These are phyloP conservation scores for Trichoderma guizhouense DNA, from an alignment of 2,329 filamentous ascomycete species.

Conservation along the genomic window DNA sequence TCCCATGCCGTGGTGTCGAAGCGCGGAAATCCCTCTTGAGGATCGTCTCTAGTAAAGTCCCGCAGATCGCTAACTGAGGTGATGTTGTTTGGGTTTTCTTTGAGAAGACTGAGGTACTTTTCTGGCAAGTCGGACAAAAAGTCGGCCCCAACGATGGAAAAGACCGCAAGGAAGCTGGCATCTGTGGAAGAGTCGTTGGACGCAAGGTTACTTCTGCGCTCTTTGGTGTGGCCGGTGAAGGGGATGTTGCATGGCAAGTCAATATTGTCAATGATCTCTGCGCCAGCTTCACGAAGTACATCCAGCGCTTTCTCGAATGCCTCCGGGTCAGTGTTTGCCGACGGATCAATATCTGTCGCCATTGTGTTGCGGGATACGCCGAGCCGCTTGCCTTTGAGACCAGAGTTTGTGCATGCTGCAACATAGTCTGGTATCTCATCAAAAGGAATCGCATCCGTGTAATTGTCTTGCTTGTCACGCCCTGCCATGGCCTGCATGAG, in stretches of 20 bases:
- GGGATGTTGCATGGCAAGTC: background rate
- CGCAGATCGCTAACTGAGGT: background rate
- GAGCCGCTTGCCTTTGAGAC: constrained; percentile 56
- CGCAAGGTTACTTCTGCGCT: background rate
- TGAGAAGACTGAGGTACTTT: background rate
- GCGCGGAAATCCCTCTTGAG: background rate
- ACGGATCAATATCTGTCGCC: background rate
- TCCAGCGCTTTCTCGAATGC: constrained; percentile 1
- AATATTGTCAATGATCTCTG: background rate
- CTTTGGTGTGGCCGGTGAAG: background rate
- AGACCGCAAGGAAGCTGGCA: background rate
- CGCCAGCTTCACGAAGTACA: background rate
- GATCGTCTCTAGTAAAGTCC: background rate
- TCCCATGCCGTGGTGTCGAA: background rate
- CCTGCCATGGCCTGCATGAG: constrained; percentile 63
- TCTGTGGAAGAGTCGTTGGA: too few species aligned
- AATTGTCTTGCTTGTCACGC: constrained; percentile 58
- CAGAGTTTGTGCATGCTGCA: constrained; percentile 51
- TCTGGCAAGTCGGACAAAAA: background rate
- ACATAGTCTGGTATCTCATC: constrained; percentile 55
- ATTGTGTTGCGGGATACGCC: constrained; percentile 43
- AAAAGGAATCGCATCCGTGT: constrained; percentile 56
- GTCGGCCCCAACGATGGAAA: background rate
- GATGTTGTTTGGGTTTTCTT: background rate
- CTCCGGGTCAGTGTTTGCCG: background rate